These are phyloP conservation scores for Sporodiniella umbellata DNA, from an alignment of 371 early-diverging fungal genomes.

Conservation along the genomic window DNA sequence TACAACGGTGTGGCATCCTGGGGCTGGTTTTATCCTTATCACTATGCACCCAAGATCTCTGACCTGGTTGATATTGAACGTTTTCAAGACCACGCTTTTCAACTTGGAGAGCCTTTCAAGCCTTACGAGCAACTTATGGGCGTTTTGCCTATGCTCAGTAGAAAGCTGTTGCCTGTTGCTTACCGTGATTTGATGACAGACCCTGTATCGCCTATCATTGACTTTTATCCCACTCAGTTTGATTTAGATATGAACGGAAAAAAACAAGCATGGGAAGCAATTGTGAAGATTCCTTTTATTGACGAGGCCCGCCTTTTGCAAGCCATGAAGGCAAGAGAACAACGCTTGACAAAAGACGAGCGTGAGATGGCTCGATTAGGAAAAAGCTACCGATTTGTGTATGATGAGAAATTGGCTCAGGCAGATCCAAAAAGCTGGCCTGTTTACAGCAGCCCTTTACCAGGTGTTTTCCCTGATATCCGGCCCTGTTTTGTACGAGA, in stretches of 20 bases:
- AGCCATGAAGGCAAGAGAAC: constrained; percentile 76
- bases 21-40: constrained; percentile 99
- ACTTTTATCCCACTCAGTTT: constrained; percentile 93
- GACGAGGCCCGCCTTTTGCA: constrained; percentile 80
- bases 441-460: constrained; percentile 64
- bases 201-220: constrained; percentile 78
- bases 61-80: constrained; percentile 57
- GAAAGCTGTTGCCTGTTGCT: constrained; percentile 73
- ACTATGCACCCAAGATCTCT: constrained; percentile 97
- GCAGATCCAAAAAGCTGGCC: constrained; percentile 16
- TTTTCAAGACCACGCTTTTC: constrained; percentile 64
- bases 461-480: constrained; percentile 70
- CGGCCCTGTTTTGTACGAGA: constrained; percentile 51
- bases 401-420: constrained; percentile 45
- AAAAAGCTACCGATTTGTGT: constrained; percentile 60
- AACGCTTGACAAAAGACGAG: constrained; percentile 67
- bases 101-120: constrained; percentile 83
- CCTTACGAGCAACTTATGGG: constrained; percentile 99
- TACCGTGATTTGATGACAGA: constrained; percentile 87
- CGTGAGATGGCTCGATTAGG: constrained; percentile 68
- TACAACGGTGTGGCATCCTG: constrained; percentile 94
- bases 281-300: constrained; percentile 93
- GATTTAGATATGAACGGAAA: constrained; percentile 98
- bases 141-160: constrained; percentile 90
- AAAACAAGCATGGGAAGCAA: constrained; percentile 97